Evolutionary conservation across 2,329 filamentous ascomycete species (phyloP).

Genomic region (Botrytis fragariae): DNA sequence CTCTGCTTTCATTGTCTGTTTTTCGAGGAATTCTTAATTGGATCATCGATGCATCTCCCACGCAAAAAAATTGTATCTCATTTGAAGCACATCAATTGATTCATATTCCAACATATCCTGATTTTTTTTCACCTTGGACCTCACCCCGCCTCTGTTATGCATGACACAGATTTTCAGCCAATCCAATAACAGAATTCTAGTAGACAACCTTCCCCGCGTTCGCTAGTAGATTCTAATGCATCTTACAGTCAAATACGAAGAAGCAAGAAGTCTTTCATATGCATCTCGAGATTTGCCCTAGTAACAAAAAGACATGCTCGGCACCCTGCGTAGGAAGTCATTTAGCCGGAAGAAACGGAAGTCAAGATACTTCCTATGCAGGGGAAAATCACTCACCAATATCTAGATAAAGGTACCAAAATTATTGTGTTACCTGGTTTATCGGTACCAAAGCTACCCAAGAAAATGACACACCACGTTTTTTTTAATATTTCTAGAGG

Average conservation of each 20-base stretch:
- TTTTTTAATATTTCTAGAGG: background rate
- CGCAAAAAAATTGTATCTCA: background rate
- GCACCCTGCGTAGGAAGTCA: background rate
- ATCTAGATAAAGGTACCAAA: background rate
- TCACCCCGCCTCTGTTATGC: conserved; percentile 16
- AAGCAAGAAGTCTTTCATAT: conserved; percentile 1
- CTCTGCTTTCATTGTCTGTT: background rate
- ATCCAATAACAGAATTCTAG: background rate
- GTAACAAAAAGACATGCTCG: background rate
- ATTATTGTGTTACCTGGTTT: background rate
- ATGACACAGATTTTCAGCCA: conserved; percentile 14
- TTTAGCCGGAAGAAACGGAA: background rate
- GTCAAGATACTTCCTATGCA: conserved; percentile 7
- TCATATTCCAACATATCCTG: conserved; percentile 10
- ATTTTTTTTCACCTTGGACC: background rate
- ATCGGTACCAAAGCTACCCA: background rate
- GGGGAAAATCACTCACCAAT: background rate
- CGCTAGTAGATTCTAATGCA: background rate
- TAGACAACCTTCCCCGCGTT: conserved; percentile 18
- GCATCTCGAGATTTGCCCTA: background rate
- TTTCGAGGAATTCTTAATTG: background rate
- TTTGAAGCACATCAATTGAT: conserved; percentile 1
- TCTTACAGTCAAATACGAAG: conserved; percentile 7
- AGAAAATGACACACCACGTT: conserved; percentile 3
- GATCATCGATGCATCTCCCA: conserved; percentile 10